Conservation (phyloP, 2,329 filamentous ascomycete species). For the Ophiostoma tasmaniense region DNA sequence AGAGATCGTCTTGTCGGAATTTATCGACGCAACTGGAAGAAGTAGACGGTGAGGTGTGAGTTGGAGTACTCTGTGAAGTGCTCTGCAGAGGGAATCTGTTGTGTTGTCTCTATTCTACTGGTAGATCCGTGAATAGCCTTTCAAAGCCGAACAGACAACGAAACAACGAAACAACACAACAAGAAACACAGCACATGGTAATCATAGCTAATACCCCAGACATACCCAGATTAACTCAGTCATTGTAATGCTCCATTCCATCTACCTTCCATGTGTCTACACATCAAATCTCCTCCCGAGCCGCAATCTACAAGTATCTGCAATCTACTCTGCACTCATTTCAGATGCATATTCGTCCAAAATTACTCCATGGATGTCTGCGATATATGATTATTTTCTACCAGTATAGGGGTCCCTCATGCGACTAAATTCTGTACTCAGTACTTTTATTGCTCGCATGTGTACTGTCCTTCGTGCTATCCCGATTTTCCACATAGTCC, state of each 20-base stretch:
- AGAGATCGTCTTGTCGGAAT: not conserved
- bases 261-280: not conserved
- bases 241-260: not conserved
- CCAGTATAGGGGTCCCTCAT: not conserved
- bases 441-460: not conserved
- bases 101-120: too few species aligned
- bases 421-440: too few species aligned
- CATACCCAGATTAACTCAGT: not conserved
- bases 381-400: not conserved
- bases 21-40: not conserved
- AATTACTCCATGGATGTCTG: not conserved
- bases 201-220: too few species aligned
- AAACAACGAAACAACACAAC: not conserved
- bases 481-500: not conserved
- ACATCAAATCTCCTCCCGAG: not conserved
- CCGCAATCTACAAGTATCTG: not conserved
- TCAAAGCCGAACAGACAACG: not conserved
- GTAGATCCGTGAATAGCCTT: not conserved
- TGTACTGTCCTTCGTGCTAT: not conserved
- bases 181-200: too few species aligned
- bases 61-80: too few species aligned
- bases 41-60: not conserved
- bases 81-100: too few species aligned
- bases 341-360: not conserved
- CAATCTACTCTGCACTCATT: not conserved